Evolutionary conservation across 352 stramenopile species (phyloP).

Genomic region (Phytophthora cactorum): DNA sequence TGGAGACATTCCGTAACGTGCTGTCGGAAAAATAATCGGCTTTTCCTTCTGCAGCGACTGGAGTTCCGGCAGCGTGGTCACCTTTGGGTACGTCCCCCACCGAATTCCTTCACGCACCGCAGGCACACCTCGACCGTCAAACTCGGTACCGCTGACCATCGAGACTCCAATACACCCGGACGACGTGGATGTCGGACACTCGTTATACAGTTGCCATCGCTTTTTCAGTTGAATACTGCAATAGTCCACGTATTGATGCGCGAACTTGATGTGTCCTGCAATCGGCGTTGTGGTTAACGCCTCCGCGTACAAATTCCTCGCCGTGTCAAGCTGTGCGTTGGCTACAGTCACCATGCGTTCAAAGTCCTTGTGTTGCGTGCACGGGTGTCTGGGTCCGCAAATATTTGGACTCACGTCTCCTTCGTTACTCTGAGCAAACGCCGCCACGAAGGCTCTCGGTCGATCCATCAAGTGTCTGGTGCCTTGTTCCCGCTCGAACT

Average conservation of each 20-base stretch:
- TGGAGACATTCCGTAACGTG: slow-evolving; percentile 75
- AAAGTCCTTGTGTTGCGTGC: slow-evolving; percentile 80
- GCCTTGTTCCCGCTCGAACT: slow-evolving; percentile 89
- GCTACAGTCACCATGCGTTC: slow-evolving; percentile 83
- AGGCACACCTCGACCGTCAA: slow-evolving; percentile 73
- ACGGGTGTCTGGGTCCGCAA: slow-evolving; percentile 66
- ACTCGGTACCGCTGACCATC: slow-evolving; percentile 83
- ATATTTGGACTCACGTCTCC: slow-evolving; percentile 95
- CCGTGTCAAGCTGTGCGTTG: slow-evolving; percentile 73
- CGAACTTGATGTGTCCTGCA: slow-evolving; percentile 49
- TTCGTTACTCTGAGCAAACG: slow-evolving; percentile 94
- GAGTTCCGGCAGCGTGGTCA: slow-evolving; percentile 78
- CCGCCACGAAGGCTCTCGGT: slow-evolving; percentile 89
- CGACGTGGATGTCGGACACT: slow-evolving; percentile 70
- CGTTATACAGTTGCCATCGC: slow-evolving; percentile 73
- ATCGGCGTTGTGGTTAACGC: slow-evolving; percentile 46
- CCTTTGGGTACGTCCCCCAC: slow-evolving; percentile 72
- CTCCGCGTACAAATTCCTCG: slow-evolving; percentile 60
- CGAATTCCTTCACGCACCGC: slow-evolving; percentile 68
- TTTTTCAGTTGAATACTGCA: slow-evolving; percentile 64
- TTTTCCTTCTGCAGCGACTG: slow-evolving; percentile 83
- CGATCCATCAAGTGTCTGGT: slow-evolving; percentile 82
- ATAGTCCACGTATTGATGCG: slow-evolving; percentile 84
- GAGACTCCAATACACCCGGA: slow-evolving; percentile 85
- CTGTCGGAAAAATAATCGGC: slow-evolving; percentile 79